These are phyloP conservation scores for Kluyveromyces siamensis DNA, from an alignment of 805 yeast genomes.

Conservation along the genomic window DNA sequence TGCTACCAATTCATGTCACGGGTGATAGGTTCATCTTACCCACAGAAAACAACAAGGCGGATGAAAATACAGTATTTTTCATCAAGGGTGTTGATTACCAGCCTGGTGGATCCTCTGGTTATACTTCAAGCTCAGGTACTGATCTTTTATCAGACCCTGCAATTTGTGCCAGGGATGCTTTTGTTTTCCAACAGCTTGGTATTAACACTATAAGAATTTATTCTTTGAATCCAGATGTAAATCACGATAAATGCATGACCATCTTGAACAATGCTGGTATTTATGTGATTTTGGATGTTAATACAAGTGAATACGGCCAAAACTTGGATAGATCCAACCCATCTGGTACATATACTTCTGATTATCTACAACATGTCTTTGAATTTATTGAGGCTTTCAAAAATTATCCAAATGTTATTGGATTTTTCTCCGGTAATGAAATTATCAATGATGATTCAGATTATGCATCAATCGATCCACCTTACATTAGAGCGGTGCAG, in stretches of 20 bases:
- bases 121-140: conserved; percentile 20
- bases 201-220: conserved; percentile 80
- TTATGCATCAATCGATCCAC: conserved; percentile 54
- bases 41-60: conserved; percentile 29
- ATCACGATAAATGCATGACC: conserved; percentile 92
- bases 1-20: conserved; percentile 47
- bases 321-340: conserved; percentile 70
- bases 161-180: conserved; percentile 73
- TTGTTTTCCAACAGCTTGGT: conserved; percentile 69
- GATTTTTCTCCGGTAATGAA: conserved; percentile 89
- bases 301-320: conserved; percentile 59
- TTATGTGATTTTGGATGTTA: conserved; percentile 78
- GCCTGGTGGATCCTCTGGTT: conserved; percentile 80
- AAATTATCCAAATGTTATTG: conserved; percentile 73
- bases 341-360: conserved; percentile 54
- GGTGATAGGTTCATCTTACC: conserved; percentile 57
- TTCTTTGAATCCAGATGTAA: conserved; percentile 69
- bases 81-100: conserved; percentile 86
- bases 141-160: conserved; percentile 70
- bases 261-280: conserved; percentile 84
- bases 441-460: conserved; percentile 71
- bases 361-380: conserved; percentile 70
- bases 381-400: conserved; percentile 80
- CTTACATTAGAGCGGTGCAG: conserved; percentile 79
- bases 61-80: conserved; percentile 52